Conservation (phyloP, 306 rosid genomes). For the Cyclanthera cordifolia region DNA sequence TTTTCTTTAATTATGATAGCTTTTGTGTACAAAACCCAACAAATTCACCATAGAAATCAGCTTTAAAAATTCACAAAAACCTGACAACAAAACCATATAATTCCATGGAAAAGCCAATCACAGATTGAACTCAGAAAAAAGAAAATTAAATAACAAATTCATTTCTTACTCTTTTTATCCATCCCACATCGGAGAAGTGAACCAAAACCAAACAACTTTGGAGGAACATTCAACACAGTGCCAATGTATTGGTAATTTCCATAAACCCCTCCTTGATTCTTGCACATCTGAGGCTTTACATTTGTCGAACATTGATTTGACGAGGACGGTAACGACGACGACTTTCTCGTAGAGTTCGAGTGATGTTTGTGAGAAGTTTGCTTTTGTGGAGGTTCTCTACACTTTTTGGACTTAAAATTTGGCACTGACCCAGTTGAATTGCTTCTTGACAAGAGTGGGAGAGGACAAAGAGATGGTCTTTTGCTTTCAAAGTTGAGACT, state of each 20-base stretch:
- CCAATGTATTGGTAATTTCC: conserved; percentile 43
- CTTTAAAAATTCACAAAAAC: not conserved
- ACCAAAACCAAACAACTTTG: conserved; percentile 62
- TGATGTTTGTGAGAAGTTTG: conserved; percentile 26
- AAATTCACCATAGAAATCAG: not conserved
- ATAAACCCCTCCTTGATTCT: conserved; percentile 45
- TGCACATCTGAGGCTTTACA: conserved; percentile 48
- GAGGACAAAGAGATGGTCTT: conserved; percentile 31
- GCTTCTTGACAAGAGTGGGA: conserved; percentile 59
- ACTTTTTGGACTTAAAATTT: conserved; percentile 34
- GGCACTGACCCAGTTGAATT: conserved; percentile 60
- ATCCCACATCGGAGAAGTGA: conserved; percentile 51
- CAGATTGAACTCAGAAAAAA: not conserved
- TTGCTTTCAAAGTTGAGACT: conserved; percentile 61
- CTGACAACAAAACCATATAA: not conserved
- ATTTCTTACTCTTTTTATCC: conserved; percentile 50
- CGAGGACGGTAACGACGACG: conserved; percentile 25
- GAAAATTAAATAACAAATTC: conserved; percentile 19
- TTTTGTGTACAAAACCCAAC: not conserved
- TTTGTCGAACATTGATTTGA: conserved; percentile 13
- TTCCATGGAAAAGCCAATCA: not conserved
- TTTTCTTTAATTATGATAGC: not conserved
- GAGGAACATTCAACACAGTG: conserved; percentile 70
- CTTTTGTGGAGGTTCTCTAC: conserved; percentile 21
- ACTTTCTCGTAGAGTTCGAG: conserved; percentile 16